phyloP scores from a whole-genome alignment of 2,329 filamentous ascomycete species.

The Pseudogymnoascus sp. region DNA sequence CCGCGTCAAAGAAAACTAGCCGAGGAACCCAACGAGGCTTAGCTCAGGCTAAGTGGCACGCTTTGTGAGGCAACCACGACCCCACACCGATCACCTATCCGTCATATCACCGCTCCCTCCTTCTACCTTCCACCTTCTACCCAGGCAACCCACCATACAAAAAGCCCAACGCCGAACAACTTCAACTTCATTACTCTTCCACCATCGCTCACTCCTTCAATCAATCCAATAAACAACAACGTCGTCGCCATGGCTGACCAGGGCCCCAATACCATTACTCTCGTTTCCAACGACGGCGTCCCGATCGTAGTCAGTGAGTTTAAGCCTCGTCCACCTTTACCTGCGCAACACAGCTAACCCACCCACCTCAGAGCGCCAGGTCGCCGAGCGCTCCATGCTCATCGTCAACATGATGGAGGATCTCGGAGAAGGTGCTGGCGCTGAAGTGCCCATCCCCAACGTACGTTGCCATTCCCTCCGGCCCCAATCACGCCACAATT shows the following conservation, averaged over 20 bases:
- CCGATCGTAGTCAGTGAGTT: constrained; percentile 42
- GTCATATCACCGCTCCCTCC: background rate
- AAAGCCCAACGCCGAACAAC: no score
- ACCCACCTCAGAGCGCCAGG: constrained; percentile 56
- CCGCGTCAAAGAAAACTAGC: background rate
- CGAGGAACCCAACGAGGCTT: background rate
- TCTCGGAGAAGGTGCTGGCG: constrained; percentile 55
- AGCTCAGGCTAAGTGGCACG: background rate
- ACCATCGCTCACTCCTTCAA: background rate
- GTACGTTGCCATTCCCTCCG: constrained; percentile 34
- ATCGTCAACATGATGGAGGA: constrained; percentile 99
- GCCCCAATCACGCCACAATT: constrained; percentile 9
- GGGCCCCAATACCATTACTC: constrained; percentile 29
- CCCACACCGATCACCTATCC: background rate
- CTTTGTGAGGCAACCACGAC: background rate
- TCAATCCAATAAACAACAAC: background rate
- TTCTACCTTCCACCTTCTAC: background rate
- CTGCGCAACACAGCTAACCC: constrained; percentile 4
- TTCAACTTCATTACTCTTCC: background rate
- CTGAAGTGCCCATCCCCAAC: constrained; percentile 71
- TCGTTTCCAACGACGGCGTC: constrained; percentile 42
- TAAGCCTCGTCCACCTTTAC: constrained; percentile 6
- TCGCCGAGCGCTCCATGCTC: constrained; percentile 84
- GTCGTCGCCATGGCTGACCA: constrained; percentile 1
- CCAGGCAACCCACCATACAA: background rate